Conservation (phyloP, 257 asterid genomes). For the Solanum lycopersicoides region DNA sequence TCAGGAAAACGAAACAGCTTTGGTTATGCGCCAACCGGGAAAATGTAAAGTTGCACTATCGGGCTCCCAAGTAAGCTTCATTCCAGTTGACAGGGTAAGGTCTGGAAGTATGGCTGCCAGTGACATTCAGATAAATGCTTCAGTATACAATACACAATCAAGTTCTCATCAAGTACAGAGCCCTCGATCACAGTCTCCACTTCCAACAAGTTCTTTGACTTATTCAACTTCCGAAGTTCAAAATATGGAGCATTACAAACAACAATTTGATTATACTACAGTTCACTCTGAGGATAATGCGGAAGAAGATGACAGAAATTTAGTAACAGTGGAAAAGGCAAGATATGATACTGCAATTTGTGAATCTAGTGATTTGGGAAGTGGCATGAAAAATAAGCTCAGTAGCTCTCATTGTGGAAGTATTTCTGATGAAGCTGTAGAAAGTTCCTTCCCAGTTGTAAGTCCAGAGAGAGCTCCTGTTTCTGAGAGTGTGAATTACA, state of each 20-base stretch:
- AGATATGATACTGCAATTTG: neutral
- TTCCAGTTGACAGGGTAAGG: constrained; percentile 41
- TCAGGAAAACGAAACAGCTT: constrained; percentile 30
- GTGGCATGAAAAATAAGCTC: constrained; percentile 15
- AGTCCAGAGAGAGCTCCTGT: constrained; percentile 36
- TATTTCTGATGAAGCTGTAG: constrained; percentile 43
- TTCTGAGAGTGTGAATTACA: constrained; percentile 24
- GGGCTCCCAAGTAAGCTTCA: constrained; percentile 21
- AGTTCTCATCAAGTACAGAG: constrained; percentile 11
- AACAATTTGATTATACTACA: constrained; percentile 22
- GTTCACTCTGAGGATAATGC: constrained; percentile 29
- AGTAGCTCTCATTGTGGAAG: constrained; percentile 28
- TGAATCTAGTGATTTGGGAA: neutral
- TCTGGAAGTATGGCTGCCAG: constrained; percentile 22
- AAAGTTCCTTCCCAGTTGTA: constrained; percentile 29
- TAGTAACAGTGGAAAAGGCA: neutral
- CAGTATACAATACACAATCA: constrained; percentile 1
- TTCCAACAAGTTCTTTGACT: constrained; percentile 19
- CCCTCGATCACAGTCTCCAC: constrained; percentile 35
- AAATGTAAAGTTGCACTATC: constrained; percentile 26
- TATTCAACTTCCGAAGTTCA: constrained; percentile 15
- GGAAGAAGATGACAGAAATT: neutral
- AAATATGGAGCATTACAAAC: constrained; percentile 18
- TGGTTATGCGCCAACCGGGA: constrained; percentile 15
- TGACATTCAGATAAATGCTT: constrained; percentile 25